Evolutionary conservation across 2,329 filamentous ascomycete genomes (phyloP).

Genomic region (Nigrospora osmanthi): DNA sequence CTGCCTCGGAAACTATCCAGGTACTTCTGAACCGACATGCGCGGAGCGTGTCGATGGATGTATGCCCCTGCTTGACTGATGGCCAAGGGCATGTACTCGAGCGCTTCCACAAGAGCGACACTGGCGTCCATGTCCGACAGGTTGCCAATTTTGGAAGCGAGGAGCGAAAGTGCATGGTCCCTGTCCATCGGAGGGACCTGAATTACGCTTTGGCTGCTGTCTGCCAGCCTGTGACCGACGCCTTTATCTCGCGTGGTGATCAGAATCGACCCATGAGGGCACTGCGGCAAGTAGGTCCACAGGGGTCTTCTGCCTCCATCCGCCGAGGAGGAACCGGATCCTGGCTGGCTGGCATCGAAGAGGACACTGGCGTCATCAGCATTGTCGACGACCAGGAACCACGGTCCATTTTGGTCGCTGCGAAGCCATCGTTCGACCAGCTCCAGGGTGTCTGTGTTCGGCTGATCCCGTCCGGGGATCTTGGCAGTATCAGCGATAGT

Average conservation of each 20-base stretch:
- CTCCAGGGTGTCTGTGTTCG: neutral
- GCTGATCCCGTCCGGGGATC: neutral
- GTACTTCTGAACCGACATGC: conserved; percentile 26
- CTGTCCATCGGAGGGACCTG: too few species aligned
- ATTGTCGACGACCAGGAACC: conserved; percentile 30
- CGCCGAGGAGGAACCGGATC: neutral
- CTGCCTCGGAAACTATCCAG: conserved; percentile 24
- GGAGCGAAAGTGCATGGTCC: too few species aligned
- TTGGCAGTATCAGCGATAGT: neutral
- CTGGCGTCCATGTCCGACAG: too few species aligned
- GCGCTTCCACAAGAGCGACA: conserved; percentile 13
- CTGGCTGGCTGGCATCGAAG: conserved; percentile 27
- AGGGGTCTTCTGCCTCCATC: neutral
- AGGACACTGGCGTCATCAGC: conserved; percentile 39
- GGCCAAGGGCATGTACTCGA: conserved; percentile 24
- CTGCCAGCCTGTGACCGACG: too few species aligned
- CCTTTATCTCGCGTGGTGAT: neutral
- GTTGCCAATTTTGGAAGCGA: too few species aligned
- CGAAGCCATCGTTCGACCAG: neutral
- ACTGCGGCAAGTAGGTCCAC: neutral
- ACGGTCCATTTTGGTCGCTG: neutral
- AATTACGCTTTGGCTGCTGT: too few species aligned
- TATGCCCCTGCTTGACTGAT: conserved; percentile 26
- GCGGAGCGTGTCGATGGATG: conserved; percentile 16
- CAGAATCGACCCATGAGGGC: neutral